Evolutionary conservation across 148 eudicot genomes (phyloP).

Genomic region (Rhododendron vialii): DNA sequence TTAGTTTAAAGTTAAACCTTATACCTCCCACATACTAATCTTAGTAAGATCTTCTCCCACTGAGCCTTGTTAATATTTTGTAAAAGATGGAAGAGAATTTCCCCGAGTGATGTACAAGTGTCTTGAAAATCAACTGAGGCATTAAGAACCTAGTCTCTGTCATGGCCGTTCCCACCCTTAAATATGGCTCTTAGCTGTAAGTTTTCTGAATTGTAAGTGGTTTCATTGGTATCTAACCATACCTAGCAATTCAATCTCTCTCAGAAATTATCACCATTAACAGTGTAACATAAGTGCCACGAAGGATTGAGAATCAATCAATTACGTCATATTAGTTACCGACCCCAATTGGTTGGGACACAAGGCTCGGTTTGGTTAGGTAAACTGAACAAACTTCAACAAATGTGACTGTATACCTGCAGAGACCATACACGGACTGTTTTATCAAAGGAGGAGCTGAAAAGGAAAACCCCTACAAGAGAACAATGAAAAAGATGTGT

Average conservation of each 20-base stretch:
- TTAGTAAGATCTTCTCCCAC: neutral
- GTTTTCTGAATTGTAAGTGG: neutral
- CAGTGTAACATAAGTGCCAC: neutral
- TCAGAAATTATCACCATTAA: neutral
- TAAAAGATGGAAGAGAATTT: neutral
- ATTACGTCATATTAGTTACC: neutral
- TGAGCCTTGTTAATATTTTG: neutral
- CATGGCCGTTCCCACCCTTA: neutral
- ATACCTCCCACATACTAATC: neutral
- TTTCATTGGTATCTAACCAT: neutral
- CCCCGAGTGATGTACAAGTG: neutral
- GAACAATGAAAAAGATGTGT: conserved; percentile 4
- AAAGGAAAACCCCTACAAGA: conserved; percentile 73
- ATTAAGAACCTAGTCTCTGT: neutral
- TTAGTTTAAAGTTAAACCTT: neutral
- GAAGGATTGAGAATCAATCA: neutral
- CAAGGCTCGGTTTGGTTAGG: neutral
- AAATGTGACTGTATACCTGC: conserved; percentile 47
- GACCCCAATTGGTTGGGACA: neutral
- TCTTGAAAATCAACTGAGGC: neutral
- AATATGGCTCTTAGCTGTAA: neutral
- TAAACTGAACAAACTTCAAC: neutral
- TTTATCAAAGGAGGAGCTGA: conserved; percentile 88
- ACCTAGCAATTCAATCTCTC: neutral
- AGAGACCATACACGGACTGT: conserved; percentile 78